phyloP scores from a whole-genome alignment of 2,329 filamentous ascomycete genomes.

The Cytospora mali region DNA sequence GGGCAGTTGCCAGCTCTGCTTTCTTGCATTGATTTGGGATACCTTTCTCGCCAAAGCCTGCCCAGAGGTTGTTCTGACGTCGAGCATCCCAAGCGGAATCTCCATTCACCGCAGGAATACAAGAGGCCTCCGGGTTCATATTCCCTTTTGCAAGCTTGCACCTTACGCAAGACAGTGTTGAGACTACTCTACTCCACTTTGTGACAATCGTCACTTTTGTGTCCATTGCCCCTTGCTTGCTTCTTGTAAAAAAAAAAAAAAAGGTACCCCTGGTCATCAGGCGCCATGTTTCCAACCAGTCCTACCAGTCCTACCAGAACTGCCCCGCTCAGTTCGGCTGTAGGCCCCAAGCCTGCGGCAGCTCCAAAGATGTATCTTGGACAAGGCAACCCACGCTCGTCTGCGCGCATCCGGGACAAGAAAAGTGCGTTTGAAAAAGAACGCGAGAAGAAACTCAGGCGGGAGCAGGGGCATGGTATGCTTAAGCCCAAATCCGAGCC shows the following conservation, averaged over 20 bases:
- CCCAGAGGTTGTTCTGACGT: not conserved
- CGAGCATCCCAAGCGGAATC: not conserved
- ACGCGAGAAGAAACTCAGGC: not conserved
- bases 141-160: not conserved
- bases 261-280: not conserved
- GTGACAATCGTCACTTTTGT: too few relatives aligned
- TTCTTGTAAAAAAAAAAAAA: too few relatives aligned
- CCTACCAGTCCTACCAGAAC: not conserved
- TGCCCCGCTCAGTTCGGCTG: not conserved
- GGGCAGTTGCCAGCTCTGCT: not conserved
- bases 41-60: not conserved
- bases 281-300: not conserved
- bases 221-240: not conserved
- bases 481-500: not conserved
- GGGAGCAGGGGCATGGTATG: not conserved
- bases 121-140: not conserved
- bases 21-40: constrained; percentile 23
- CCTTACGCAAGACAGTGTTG: not conserved
- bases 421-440: constrained; percentile 2
- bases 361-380: not conserved
- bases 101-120: not conserved
- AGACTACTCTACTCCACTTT: not conserved
- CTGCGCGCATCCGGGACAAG: not conserved
- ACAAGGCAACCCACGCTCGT: not conserved
- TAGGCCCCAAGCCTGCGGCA: not conserved